Conservation (phyloP, 176 grass and related monocot genomes). For the Rhynchospora tenuis region DNA sequence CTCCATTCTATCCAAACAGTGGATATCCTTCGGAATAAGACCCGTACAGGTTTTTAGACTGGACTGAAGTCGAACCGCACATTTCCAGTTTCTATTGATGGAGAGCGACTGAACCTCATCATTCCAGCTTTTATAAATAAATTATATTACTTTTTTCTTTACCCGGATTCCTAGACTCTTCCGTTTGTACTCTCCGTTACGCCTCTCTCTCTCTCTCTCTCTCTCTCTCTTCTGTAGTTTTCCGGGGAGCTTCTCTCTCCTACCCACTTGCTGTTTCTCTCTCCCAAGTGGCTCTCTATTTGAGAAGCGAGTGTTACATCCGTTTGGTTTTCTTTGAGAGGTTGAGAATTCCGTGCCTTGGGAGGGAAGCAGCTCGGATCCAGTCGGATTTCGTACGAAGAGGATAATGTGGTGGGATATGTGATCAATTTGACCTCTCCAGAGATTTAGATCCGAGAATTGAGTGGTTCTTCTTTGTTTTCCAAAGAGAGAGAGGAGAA, state of each 20-base stretch:
- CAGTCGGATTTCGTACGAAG: neutral
- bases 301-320: neutral
- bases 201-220: conserved; percentile 3
- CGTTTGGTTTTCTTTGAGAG: neutral
- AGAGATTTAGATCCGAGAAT: conserved; percentile 22
- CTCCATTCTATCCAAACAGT: neutral
- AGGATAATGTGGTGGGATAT: conserved; percentile 49
- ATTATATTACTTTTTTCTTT: conserved; percentile 21
- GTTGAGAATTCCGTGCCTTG: neutral
- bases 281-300: neutral
- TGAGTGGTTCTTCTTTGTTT: conserved; percentile 9
- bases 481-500: neutral
- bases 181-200: neutral
- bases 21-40: neutral
- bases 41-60: neutral
- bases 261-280: neutral
- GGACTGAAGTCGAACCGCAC: neutral
- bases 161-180: conserved; percentile 28
- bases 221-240: conserved; percentile 21
- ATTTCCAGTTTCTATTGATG: neutral
- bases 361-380: neutral
- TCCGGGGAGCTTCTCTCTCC: neutral
- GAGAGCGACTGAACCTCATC: neutral
- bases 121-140: neutral
- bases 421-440: conserved; percentile 20